Conservation (phyloP, 2,329 filamentous ascomycete species). For the Pseudogymnoascus sp. region DNA sequence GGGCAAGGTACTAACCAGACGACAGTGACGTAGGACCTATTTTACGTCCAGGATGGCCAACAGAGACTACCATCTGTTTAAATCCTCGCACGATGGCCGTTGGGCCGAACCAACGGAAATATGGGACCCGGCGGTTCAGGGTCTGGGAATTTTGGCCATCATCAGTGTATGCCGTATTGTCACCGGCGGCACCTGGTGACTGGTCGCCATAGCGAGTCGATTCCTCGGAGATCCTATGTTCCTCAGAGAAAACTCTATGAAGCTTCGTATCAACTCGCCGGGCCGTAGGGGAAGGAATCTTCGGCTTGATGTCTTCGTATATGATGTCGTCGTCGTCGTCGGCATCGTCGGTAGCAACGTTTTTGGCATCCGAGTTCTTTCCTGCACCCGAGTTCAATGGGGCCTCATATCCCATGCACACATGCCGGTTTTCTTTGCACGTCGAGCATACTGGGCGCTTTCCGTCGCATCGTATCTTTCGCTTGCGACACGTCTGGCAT, state of each 20-base stretch:
- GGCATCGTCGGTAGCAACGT: slow-evolving; percentile 26
- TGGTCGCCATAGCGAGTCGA: not conserved
- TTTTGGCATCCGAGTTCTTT: not conserved
- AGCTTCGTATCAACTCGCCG: not conserved
- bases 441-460: slow-evolving; percentile 65
- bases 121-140: slow-evolving; percentile 60
- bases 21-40: slow-evolving; percentile 25
- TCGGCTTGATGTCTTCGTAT: slow-evolving; percentile 20
- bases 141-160: not conserved
- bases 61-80: slow-evolving; percentile 82
- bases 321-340: slow-evolving; percentile 27
- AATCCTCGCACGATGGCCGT: slow-evolving; percentile 87
- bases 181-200: not conserved
- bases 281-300: not conserved
- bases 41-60: slow-evolving; percentile 56
- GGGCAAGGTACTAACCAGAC: not conserved
- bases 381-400: slow-evolving; percentile 23
- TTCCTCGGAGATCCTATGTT: not conserved
- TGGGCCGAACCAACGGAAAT: slow-evolving; percentile 83
- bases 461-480: slow-evolving; percentile 67
- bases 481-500: slow-evolving; percentile 64
- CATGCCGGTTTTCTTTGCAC: slow-evolving; percentile 61
- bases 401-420: slow-evolving; percentile 57
- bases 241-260: not conserved
- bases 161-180: not conserved